Evolutionary conservation across 257 asterid species (phyloP).

Genomic region (Petrea volubilis): DNA sequence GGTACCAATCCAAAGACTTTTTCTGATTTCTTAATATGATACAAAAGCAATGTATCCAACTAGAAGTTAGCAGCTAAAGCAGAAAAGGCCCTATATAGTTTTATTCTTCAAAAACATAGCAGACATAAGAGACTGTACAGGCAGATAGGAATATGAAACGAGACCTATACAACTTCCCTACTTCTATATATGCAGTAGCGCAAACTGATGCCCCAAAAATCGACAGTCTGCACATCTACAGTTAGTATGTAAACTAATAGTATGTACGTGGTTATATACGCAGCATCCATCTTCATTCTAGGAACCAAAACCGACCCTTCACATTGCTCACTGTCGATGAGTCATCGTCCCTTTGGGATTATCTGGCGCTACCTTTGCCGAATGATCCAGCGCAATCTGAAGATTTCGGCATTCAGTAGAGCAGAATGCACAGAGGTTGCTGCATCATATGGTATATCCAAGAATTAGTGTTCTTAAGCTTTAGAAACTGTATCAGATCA

Average conservation of each 20-base stretch:
- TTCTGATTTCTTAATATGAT: not conserved
- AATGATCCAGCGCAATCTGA: constrained; percentile 37
- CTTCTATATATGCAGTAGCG: constrained; percentile 10
- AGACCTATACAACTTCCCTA: not conserved
- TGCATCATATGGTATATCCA: constrained; percentile 19
- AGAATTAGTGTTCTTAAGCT: not conserved
- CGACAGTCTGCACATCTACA: constrained; percentile 25
- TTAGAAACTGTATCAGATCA: not conserved
- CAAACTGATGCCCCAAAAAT: constrained; percentile 26
- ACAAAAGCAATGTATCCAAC: not conserved
- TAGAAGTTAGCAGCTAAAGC: constrained; percentile 3
- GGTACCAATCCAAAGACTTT: not conserved
- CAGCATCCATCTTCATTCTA: not conserved
- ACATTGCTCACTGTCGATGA: not conserved
- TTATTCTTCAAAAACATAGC: not conserved
- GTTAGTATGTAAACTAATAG: not conserved
- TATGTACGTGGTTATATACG: not conserved
- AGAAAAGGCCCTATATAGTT: not conserved
- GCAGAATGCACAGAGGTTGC: constrained; percentile 53
- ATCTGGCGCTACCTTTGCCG: constrained; percentile 2
- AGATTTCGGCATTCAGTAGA: constrained; percentile 46
- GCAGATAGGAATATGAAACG: not conserved
- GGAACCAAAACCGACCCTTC: constrained; percentile 5
- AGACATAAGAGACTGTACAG: constrained; percentile 8
- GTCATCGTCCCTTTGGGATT: not conserved